Base-by-base conservation (phyloP, 2,329 filamentous ascomycete species). In the Fusarium subtropicale region DNA sequence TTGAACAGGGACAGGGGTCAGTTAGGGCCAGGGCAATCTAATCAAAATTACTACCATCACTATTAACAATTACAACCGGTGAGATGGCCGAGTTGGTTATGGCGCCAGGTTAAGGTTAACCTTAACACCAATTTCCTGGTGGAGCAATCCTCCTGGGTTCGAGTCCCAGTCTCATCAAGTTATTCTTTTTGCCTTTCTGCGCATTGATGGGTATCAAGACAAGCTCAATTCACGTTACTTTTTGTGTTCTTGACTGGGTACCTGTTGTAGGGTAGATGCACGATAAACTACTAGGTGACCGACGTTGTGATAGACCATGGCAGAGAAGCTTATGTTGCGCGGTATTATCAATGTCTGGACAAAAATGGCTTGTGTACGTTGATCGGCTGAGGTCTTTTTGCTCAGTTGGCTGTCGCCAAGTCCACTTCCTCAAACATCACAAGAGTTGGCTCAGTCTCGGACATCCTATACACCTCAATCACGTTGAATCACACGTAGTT, bases 61-160 rank as follows among this genome's bases (percentile, higher is more conserved):
- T 2, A 10, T 5, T 20, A 69, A 50, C 28, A 26, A 66, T 41
- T 11, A 66, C 41, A 54, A 34, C 52, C 56, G 75, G 75, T 75
- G 70, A 77, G 76, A 77, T 77, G 76, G 76, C 76, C 76, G 76
- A 77, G 76, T 76, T 77, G 76, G 76, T 77, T 77, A 77, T 77
- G 76, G 76, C 76, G 76, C 64, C 74, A 77, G 75, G 76, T 77
- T 77, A 76, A 77, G 76, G 76, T 72, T 20, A 73, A 74, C 71
- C 73, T 76, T 72, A 72, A 74, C 68, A 72, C 70, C 28, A 45
- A 46, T 62, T 71, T 77, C 76, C 75, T 77, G 74, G 62, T 77
- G 75, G 75, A 77, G 75, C 74, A 77, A 77, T 77, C 75, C 75
- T 76, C 75, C 75, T 77, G 75, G 76, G 76, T 77, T 77, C 76